These are phyloP conservation scores for Boechera stricta DNA, from an alignment of 345 rosid species.

Conservation along the genomic window DNA sequence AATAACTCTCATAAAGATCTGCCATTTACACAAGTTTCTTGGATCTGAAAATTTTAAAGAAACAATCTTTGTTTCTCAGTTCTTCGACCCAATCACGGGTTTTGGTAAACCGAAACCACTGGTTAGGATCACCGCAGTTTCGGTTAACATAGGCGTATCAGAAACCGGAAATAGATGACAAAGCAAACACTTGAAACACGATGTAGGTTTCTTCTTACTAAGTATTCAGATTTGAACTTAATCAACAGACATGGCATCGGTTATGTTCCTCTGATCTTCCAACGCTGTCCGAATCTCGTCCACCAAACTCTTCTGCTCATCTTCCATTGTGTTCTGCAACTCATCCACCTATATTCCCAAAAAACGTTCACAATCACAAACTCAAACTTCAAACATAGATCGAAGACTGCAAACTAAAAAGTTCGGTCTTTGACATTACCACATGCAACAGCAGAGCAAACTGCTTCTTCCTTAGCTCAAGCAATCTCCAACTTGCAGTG, in stretches of 20 bases:
- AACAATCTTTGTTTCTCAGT: not conserved
- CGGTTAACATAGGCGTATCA: not conserved
- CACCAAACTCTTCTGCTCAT: conserved; percentile 83
- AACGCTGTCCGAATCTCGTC: conserved; percentile 81
- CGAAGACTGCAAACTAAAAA: conserved; percentile 6
- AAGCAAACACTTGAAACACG: conserved; percentile 26
- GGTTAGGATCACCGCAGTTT: not conserved
- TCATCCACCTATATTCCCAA: conserved; percentile 73
- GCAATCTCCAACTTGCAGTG: conserved; percentile 80
- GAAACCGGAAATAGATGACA: conserved; percentile 25
- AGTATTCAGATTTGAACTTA: conserved; percentile 24
- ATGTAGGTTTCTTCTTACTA: conserved; percentile 23
- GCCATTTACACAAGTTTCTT: conserved; percentile 3
- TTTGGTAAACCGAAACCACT: not conserved
- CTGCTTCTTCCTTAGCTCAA: conserved; percentile 95
- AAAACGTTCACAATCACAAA: conserved; percentile 28
- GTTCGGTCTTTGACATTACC: conserved; percentile 55
- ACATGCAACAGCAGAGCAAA: conserved; percentile 85
- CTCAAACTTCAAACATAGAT: not conserved
- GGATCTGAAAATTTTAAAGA: not conserved
- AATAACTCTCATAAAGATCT: not conserved
- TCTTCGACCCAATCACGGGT: not conserved
- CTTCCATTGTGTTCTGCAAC: conserved; percentile 87
- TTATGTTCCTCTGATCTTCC: conserved; percentile 76
- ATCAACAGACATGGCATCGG: conserved; percentile 52